phyloP scores from a whole-genome alignment of 2,329 filamentous ascomycete species.

The Phialophora expanda region DNA sequence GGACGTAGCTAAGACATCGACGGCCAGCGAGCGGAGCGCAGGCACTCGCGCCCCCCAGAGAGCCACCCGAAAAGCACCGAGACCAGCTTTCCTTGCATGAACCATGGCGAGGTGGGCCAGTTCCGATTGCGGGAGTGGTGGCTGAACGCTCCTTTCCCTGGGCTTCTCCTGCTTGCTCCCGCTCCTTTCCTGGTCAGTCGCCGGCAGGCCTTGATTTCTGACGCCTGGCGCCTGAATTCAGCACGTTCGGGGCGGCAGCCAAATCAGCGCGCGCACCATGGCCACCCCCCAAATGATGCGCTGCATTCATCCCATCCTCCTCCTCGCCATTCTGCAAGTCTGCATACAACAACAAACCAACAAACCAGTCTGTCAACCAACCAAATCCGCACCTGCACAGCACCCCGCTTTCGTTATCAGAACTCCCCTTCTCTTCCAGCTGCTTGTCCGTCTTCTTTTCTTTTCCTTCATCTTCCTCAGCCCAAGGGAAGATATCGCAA shows the following conservation, averaged over 20 bases:
- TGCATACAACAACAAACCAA: slow-evolving; percentile 18
- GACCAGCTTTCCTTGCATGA: slow-evolving; percentile 3
- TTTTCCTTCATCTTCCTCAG: slow-evolving; percentile 35
- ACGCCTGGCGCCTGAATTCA: neutral
- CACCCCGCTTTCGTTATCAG: slow-evolving; percentile 33
- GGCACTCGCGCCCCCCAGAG: slow-evolving; percentile 1
- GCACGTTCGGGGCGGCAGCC: neutral
- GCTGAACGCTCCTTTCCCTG: slow-evolving; percentile 1
- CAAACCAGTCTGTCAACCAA: slow-evolving; percentile 22
- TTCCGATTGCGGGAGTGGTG: neutral
- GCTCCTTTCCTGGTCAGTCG: too few species aligned
- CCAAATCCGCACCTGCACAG: slow-evolving; percentile 21
- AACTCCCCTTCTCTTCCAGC: slow-evolving; percentile 28
- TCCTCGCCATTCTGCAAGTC: slow-evolving; percentile 6
- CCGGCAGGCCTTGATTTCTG: neutral
- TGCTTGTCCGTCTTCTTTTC: slow-evolving; percentile 28
- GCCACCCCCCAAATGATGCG: neutral
- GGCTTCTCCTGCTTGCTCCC: too few species aligned
- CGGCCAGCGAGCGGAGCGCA: neutral
- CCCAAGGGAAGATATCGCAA: slow-evolving; percentile 38
- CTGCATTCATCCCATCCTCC: slow-evolving; percentile 3
- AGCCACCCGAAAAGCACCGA: slow-evolving; percentile 8
- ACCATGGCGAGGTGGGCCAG: neutral
- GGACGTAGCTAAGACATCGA: neutral
- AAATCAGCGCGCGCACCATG: neutral